A percentile compares a stretch with the other conserved stretches of the same genome.
Conservation (phyloP, 225 moss, liverwort and hornwort genomes). For the Bryoerythrophyllum caledonicum region DNA sequence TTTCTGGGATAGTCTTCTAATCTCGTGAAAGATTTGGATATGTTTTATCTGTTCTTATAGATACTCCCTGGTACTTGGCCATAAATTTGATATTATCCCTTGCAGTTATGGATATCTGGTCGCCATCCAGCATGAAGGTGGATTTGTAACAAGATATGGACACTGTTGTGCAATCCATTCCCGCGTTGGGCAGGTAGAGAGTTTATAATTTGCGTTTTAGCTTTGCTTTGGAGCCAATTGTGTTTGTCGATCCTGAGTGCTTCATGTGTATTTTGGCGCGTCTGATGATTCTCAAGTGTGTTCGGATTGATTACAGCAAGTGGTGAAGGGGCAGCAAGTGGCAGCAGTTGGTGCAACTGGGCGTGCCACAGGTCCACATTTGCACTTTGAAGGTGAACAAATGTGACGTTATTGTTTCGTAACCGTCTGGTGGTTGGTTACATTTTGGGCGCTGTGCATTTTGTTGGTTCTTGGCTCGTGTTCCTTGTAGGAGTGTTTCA, state of each 20-base stretch:
- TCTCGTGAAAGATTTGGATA: slow-evolving; percentile 9
- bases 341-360: slow-evolving; percentile 76
- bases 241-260: slow-evolving; percentile 8
- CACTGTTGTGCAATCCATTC: slow-evolving; percentile 80
- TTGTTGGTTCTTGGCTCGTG: neutral
- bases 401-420: neutral
- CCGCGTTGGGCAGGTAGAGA: slow-evolving; percentile 65
- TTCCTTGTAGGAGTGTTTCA: neutral
- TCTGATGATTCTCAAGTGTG: neutral
- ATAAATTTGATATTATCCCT: neutral
- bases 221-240: neutral
- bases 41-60: neutral
- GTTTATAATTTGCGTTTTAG: neutral
- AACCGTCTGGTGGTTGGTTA: slow-evolving; percentile 3
- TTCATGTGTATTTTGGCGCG: neutral
- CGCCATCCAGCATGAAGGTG: slow-evolving; percentile 64
- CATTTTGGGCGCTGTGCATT: slow-evolving; percentile 8
- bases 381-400: slow-evolving; percentile 69
- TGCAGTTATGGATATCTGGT: slow-evolving; percentile 66
- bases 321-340: slow-evolving; percentile 68
- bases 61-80: neutral
- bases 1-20: neutral
- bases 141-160: slow-evolving; percentile 71
- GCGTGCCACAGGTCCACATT: slow-evolving; percentile 65
- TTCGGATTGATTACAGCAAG: slow-evolving; percentile 49